Base-by-base conservation (phyloP, 345 rosid genomes). In the Brassica cretica region DNA sequence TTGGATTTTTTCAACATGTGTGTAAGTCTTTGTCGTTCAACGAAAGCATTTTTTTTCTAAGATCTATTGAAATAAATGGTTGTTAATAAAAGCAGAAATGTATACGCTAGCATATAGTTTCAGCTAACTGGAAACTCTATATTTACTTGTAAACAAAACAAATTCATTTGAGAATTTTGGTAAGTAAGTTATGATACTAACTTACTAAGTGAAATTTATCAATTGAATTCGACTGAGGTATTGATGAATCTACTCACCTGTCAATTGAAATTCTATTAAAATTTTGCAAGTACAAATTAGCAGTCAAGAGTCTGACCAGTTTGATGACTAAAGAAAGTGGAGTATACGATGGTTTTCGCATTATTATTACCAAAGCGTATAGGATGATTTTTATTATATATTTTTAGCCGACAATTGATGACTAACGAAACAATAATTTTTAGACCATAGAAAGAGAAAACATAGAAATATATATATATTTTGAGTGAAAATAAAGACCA, bases 21-120 rank as follows among this genome's bases (percentile, higher is more conserved):
- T 69, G 73, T 55, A 70, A 70, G 74, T 56, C 74, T 1, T 6
- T 32, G 64, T 18, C 30, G 19, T 70, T 70, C 74, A 70, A 32
- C 64, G 64, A 55, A 30, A 55, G 14, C 56, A 32, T 30, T 46
- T 30, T 55, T 35, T 53, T 29, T 33, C 49, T 30, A 70, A 33
- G 64, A 69, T 30, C 30, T 29, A 25, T 29, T 9, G 63, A 15
- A 30, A 29, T 27, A 15, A n/a, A 29, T 53, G 35, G n/a, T 8
- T 51, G 72, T 46, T n/a, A 29, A 11, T 2, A 27, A 12, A 27
- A 61, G 9, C 18, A 27, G 65, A 27, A 61, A 5, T 61, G 37
- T 25, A 25, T 24, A 11, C 8, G 12, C 15, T 59, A 10, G 2
- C n/a, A 24, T 10, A 21, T 58, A 60, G 24, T 24, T 49, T 4